Evolutionary conservation across 1,284 basidiomycete species (phyloP).

Genomic region (Boletellus deceptivus): DNA sequence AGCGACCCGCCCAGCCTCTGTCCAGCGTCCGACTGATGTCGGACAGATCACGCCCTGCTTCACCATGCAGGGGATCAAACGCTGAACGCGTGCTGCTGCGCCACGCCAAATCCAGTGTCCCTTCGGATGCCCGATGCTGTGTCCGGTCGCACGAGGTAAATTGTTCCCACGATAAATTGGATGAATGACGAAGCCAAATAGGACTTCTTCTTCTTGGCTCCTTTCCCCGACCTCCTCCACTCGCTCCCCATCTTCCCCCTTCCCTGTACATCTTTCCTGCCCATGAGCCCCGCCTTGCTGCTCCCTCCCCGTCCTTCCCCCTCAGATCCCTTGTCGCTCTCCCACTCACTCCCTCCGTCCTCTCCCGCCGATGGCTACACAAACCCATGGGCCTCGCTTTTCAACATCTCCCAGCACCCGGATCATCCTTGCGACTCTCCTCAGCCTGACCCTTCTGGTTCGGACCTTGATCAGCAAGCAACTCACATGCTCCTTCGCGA

Average conservation of each 20-base stretch:
- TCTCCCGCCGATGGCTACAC: conserved; percentile 6
- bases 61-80: too few species aligned
- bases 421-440: conserved; percentile 3
- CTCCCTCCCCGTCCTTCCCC: neutral
- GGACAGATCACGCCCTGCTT: too few species aligned
- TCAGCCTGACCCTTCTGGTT: conserved; percentile 1
- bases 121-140: neutral
- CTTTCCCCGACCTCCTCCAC: conserved; percentile 18
- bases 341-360: conserved; percentile 7
- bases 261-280: neutral
- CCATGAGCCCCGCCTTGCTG: conserved; percentile 6
- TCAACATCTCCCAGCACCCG: neutral
- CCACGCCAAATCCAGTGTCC: too few species aligned
- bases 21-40: too few species aligned
- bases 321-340: conserved; percentile 2
- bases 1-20: too few species aligned
- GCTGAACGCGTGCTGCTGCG: too few species aligned
- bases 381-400: conserved; percentile 13
- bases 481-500: conserved; percentile 21
- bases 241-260: neutral
- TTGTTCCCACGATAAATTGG: conserved; percentile 22
- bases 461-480: conserved; percentile 30
- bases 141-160: neutral
- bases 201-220: conserved; percentile 9
- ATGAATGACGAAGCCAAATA: conserved; percentile 8